Evolutionary conservation across 257 asterid species (phyloP), one percentile per base, ranked within the genome.

Genomic region (Solanum chmielewskii): DNA sequence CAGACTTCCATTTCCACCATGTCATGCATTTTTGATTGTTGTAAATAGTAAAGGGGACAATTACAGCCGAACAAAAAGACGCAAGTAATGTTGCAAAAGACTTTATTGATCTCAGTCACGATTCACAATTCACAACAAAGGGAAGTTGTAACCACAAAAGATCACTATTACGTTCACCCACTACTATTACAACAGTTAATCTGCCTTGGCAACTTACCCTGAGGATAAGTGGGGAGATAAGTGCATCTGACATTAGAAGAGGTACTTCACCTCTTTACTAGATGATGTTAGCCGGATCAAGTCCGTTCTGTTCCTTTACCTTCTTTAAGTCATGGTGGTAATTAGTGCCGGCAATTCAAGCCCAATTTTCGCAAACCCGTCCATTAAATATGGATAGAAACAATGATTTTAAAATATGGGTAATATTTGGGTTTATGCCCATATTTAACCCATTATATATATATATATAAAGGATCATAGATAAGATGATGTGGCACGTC

Each of bases 161-260:
- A 59, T 11, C 71, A 64, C 71, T 27, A 64, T 11, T 64, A 64
- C 71, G 13, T 64, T 64, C 71, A n/a, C 71, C 33, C 71, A 11
- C 71, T 64, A n/a, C 33, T 64, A 13, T 64, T 64, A 8, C 33
- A 64, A 64, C 18, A 64, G n/a, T n/a, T n/a, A 64, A 64, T n/a
- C 15, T 25, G 71, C 98, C 60, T 86, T 97, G 87, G 96, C 88
- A 73, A 91, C 94, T 35, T 94, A 95, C 85, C 92, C 95, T 1
- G 98, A 95, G 39, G 95, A 95, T 86, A 92, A 94, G 88, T 97
- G 98, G 98, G 96, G 23, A 94, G 91, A 94, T 92, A 89, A 94
- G 95, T 78, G 98, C 97, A 4, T 92, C 93, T 12, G 94, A 93
- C 98, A 2, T 80, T 92, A 86, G 95, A 95, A 59, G 98, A 97